Evolutionary conservation across 768 basidiomycete genomes (phyloP).

Genomic region (Tulasnella calospora): DNA sequence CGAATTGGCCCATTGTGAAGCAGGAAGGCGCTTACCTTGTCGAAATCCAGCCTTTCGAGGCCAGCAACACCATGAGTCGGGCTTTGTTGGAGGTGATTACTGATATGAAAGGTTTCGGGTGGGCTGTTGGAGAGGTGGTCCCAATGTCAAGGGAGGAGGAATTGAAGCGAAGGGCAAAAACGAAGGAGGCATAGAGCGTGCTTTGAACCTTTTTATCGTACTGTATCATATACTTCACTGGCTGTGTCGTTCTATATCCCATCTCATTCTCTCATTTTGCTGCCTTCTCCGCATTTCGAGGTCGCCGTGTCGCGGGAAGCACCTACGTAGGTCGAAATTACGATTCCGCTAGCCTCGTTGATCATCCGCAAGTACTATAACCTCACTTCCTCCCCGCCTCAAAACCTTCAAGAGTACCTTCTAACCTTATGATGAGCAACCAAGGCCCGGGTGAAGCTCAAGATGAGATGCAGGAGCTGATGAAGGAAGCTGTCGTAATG

Average conservation of each 20-base stretch:
- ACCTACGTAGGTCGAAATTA: conserved; percentile 1
- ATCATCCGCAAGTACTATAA: not conserved
- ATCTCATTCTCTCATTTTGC: not conserved
- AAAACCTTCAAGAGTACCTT: not conserved
- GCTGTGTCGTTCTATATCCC: not conserved
- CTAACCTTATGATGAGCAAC: not conserved
- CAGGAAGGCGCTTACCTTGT: not conserved
- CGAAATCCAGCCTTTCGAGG: not conserved
- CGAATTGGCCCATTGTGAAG: not conserved
- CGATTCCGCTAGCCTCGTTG: not conserved
- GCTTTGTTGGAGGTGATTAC: not conserved
- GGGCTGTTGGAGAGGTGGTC: not conserved
- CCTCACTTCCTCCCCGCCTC: not conserved
- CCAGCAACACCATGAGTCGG: not conserved
- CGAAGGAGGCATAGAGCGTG: not conserved
- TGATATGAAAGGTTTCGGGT: not conserved
- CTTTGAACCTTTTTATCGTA: not conserved
- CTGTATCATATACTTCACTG: not conserved
- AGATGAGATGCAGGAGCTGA: conserved; percentile 23
- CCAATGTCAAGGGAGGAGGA: not conserved
- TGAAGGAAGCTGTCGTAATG: conserved; percentile 22
- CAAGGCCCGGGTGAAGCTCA: not conserved
- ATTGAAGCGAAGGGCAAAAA: not conserved
- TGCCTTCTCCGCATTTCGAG: not conserved
- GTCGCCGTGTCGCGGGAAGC: conserved; percentile 1